Conservation (phyloP, 495 filamentous ascomycete species). For the Talaromyces adpressus region DNA sequence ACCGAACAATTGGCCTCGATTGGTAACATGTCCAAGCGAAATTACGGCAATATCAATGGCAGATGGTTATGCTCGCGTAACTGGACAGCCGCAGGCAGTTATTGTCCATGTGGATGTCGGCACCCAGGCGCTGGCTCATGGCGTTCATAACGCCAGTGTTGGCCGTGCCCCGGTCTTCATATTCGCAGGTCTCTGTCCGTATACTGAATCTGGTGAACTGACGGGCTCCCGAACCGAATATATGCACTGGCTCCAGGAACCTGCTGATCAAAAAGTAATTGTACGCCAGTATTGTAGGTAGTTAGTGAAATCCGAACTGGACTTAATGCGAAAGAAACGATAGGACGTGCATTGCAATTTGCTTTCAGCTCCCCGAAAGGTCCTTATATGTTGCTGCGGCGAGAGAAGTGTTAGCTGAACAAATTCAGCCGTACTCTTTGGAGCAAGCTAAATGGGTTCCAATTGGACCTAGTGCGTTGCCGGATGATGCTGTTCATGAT, state of each 20-base stretch:
- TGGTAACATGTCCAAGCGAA: no score
- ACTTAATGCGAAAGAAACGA: slow-evolving; percentile 80
- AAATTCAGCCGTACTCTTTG: slow-evolving; percentile 57
- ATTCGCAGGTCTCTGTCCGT: slow-evolving; percentile 30
- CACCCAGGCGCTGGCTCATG: no score
- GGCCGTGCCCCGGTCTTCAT: no score
- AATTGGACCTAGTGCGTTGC: slow-evolving; percentile 55
- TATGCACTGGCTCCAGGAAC: slow-evolving; percentile 77
- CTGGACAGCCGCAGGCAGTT: no score
- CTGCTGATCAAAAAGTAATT: slow-evolving; percentile 69
- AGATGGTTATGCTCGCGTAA: no score
- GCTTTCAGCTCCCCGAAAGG: slow-evolving; percentile 59
- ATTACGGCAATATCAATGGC: no score
- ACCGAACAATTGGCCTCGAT: no score
- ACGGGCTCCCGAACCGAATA: slow-evolving; percentile 69
- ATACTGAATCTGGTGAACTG: slow-evolving; percentile 69
- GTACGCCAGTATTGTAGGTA: slow-evolving; percentile 39
- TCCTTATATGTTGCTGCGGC: slow-evolving; percentile 57
- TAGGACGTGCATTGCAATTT: slow-evolving; percentile 68
- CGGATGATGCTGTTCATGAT: slow-evolving; percentile 36
- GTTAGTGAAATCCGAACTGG: neutral
- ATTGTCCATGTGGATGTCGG: no score
- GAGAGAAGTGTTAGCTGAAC: slow-evolving; percentile 47
- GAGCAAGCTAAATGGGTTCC: slow-evolving; percentile 56
- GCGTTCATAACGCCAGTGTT: no score